Base-by-base conservation (phyloP, 805 yeast genomes). In the Lipomyces mesembrius region DNA sequence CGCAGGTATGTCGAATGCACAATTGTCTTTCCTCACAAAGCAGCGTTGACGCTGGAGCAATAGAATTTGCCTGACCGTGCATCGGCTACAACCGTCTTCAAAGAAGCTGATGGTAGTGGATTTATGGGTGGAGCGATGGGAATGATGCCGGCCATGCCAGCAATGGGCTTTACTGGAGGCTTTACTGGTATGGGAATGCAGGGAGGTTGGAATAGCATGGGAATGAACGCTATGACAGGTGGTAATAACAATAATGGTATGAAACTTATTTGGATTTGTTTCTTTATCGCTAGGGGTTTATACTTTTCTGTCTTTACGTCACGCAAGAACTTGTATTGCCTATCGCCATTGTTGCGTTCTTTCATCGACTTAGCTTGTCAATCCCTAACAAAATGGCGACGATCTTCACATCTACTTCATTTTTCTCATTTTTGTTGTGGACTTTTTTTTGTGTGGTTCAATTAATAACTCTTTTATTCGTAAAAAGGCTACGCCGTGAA, bases 401-500 rank as follows among this genome's bases (percentile, higher is more conserved):
- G 14, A 58, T 43, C 49, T n/a, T 43, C 11, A 43, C 20, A 5
- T n/a, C 22, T 43, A 12, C 22, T 43, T 43, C 22, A n/a, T 7
- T 34, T 57, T n/a, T 20, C 14, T 9, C 62, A 52, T 49, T 53
- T 29, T 52, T 22, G 22, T 52, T 22, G 22, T 11, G 9, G 27
- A 8, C 12, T 46, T 59, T 53, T 37, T 54, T 52, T 17, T 57
- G 29, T 20, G 25, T 12, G 34, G 56, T 29, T 17, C 29, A 43
- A 5, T 59, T 59, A 37, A 51, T 59, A 59, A 59, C 62, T 17
- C 43, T 25, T 35, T 37, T 29, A 43, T 43, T 49, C 29, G 55
- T 59, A 29, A 49, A 29, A 60, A 65, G 62, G 68, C 59, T 46
- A 49, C 34, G 37, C 46, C 25, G 27, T 53, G 34, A 63, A 17